Evolutionary conservation across 306 rosid species (phyloP).

Genomic region (Prunus dulcis): DNA sequence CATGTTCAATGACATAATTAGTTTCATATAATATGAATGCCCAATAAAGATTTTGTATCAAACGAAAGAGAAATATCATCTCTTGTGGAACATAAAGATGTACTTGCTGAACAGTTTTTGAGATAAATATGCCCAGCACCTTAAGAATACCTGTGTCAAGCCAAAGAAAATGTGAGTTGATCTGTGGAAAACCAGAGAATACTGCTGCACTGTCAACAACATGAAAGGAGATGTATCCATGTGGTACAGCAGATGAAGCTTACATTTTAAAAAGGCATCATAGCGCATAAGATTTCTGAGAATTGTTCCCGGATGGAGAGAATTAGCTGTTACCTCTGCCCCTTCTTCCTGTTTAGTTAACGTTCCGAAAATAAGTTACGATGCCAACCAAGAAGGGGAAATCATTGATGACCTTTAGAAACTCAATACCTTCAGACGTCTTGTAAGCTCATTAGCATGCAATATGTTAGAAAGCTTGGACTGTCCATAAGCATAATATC

Average conservation of each 20-base stretch:
- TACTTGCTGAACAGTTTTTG: conserved; percentile 63
- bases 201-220: not conserved
- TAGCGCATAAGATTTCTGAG: conserved; percentile 29
- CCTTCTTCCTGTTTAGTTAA: conserved; percentile 27
- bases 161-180: not conserved
- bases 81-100: not conserved
- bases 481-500: conserved; percentile 62
- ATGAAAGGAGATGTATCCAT: no score
- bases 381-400: not conserved
- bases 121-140: conserved; percentile 43
- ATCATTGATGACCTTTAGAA: conserved; percentile 3
- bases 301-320: conserved; percentile 40
- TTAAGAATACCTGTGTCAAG: conserved; percentile 48
- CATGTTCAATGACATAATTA: not conserved
- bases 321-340: conserved; percentile 34
- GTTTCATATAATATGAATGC: no score
- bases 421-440: conserved; percentile 65
- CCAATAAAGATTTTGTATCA: no score
- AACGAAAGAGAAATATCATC: no score
- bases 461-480: conserved; percentile 81
- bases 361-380: not conserved
- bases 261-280: conserved; percentile 41
- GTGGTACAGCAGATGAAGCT: not conserved
- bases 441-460: conserved; percentile 78
- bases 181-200: not conserved